These are phyloP conservation scores for Rhododendron griersonianum DNA, from an alignment of 148 eudicot species.

Conservation along the genomic window DNA sequence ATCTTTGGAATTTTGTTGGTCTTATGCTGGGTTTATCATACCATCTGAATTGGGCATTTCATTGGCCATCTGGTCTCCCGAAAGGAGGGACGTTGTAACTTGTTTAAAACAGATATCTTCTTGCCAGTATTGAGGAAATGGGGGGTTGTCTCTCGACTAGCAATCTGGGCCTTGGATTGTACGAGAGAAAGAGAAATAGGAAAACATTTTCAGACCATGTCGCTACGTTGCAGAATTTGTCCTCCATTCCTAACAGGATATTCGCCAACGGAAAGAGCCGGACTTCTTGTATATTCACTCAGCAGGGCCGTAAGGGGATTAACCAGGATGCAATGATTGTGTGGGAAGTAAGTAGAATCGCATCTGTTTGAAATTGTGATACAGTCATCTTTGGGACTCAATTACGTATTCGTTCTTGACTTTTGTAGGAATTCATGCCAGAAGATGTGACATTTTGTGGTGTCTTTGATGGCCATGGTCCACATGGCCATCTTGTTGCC, in stretches of 20 bases:
- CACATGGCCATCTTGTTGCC: constrained; percentile 93
- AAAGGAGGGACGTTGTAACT: constrained; percentile 18
- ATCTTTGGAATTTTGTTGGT: constrained; percentile 18
- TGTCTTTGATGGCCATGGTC: constrained; percentile 98
- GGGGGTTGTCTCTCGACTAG: constrained; percentile 86
- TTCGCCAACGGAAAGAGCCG: constrained; percentile 74
- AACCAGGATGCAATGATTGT: constrained; percentile 99
- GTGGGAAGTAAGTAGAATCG: constrained; percentile 77
- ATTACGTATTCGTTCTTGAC: background rate
- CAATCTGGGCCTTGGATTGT: constrained; percentile 46
- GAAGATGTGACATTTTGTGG: constrained; percentile 88
- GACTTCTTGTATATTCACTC: constrained; percentile 89
- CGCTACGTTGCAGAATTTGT: constrained; percentile 55
- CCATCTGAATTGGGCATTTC: constrained; percentile 13
- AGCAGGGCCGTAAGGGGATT: constrained; percentile 97
- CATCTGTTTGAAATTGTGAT: background rate
- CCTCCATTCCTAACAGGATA: constrained; percentile 76
- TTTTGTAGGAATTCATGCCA: constrained; percentile 47
- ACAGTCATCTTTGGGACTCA: constrained; percentile 1
- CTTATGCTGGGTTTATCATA: constrained; percentile 20
- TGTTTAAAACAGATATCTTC: constrained; percentile 31
- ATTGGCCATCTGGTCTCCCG: constrained; percentile 21
- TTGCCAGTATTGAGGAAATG: constrained; percentile 53
- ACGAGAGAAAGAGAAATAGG: constrained; percentile 60
- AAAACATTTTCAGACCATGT: constrained; percentile 67